phyloP scores from a whole-genome alignment of 2,329 filamentous ascomycete genomes.

The Alternaria ethzedia region DNA sequence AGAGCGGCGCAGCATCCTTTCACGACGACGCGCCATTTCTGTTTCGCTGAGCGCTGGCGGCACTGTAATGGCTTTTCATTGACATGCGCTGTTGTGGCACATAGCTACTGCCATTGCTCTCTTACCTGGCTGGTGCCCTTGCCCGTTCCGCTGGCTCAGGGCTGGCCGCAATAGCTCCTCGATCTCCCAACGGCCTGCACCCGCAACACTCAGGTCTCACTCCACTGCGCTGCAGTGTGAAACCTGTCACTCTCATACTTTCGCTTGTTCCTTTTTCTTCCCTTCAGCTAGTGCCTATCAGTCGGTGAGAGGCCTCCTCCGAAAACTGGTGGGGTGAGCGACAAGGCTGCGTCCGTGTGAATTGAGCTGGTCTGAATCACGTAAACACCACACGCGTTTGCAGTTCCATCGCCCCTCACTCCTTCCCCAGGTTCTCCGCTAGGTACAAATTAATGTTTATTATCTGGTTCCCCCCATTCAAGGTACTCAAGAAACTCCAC shows the following conservation, averaged over 20 bases:
- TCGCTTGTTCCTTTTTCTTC: background rate
- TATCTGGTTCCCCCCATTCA: background rate
- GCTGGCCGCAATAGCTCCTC: conserved; percentile 11
- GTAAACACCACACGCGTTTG: conserved; percentile 1
- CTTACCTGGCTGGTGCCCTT: conserved; percentile 12
- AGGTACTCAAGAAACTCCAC: background rate
- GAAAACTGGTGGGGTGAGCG: conserved; percentile 4
- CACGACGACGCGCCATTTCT: background rate
- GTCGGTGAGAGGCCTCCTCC: background rate
- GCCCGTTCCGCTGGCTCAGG: conserved; percentile 8
- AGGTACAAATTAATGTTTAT: conserved; percentile 14
- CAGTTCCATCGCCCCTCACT: conserved; percentile 9
- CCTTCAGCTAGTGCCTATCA: background rate
- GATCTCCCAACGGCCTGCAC: conserved; percentile 8
- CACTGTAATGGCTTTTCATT: conserved; percentile 6
- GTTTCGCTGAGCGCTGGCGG: background rate
- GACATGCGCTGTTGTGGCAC: conserved; percentile 11
- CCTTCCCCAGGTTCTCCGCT: background rate
- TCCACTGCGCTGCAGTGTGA: background rate
- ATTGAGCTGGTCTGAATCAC: conserved; percentile 5
- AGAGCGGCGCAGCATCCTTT: conserved; percentile 1
- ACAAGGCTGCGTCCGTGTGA: conserved; percentile 19
- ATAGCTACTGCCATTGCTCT: conserved; percentile 10
- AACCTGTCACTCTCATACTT: background rate
- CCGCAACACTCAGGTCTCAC: conserved; percentile 5